phyloP scores from a whole-genome alignment of 495 filamentous ascomycete genomes.

The Penicillium silybi region DNA sequence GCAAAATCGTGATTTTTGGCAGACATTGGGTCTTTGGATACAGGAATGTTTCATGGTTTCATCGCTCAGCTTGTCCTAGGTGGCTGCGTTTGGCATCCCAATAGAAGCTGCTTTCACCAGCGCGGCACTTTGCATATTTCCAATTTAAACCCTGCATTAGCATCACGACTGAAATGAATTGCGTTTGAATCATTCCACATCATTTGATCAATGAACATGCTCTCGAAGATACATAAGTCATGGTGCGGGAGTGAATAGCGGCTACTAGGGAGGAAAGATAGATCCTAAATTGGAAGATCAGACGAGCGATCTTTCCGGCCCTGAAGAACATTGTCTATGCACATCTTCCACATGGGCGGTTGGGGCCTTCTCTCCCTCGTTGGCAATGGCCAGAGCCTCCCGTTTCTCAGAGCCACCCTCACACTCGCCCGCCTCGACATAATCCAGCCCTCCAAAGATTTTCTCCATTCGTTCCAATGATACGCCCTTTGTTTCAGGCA shows the following conservation, averaged over 20 bases:
- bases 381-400: constrained; percentile 18
- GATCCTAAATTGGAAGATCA: too few species aligned
- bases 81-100: background rate
- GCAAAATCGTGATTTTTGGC: background rate
- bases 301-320: too few species aligned
- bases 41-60: background rate
- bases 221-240: background rate
- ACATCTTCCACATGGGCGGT: constrained; percentile 5
- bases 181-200: background rate
- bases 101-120: background rate
- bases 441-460: constrained; percentile 35
- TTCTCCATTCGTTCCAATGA: constrained; percentile 36
- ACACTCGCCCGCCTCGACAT: constrained; percentile 27
- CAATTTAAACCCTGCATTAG: constrained; percentile 9
- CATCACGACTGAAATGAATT: constrained; percentile 12
- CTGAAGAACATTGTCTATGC: too few species aligned
- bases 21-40: background rate
- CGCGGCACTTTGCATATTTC: constrained; percentile 12
- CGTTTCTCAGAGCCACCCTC: constrained; percentile 16
- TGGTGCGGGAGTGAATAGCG: too few species aligned
- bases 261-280: too few species aligned
- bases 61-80: background rate
- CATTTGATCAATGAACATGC: background rate
- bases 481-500: constrained; percentile 23
- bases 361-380: constrained; percentile 3